Conservation (phyloP, 2,329 filamentous ascomycete genomes). For the Pyrenophora graminea region DNA sequence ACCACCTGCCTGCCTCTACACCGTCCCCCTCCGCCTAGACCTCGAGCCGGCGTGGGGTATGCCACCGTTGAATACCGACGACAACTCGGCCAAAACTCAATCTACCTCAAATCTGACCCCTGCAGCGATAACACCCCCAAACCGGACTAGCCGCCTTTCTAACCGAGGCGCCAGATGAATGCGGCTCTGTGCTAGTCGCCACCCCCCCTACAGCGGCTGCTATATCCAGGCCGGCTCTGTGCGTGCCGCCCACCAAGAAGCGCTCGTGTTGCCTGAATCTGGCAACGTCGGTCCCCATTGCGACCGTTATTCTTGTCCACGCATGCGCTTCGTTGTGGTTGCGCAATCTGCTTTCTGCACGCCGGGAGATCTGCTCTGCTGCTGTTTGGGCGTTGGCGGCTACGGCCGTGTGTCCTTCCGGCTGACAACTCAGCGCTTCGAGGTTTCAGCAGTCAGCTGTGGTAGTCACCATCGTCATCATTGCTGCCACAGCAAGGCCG, state of each 20-base stretch:
- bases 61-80: background rate
- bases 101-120: slow-evolving; percentile 17
- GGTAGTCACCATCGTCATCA: background rate
- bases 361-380: slow-evolving; percentile 8
- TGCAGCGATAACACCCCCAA: slow-evolving; percentile 1
- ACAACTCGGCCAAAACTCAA: background rate
- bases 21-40: slow-evolving; percentile 13
- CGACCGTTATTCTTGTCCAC: slow-evolving; percentile 15
- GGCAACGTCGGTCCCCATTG: slow-evolving; percentile 17
- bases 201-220: slow-evolving; percentile 25
- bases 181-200: slow-evolving; percentile 36
- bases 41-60: background rate
- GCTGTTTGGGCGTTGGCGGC: slow-evolving; percentile 17
- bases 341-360: slow-evolving; percentile 19
- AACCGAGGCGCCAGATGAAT: slow-evolving; percentile 33
- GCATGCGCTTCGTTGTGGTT: slow-evolving; percentile 22
- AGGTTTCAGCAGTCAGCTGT: slow-evolving; percentile 24
- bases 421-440: slow-evolving; percentile 23
- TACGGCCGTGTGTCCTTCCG: slow-evolving; percentile 11
- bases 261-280: slow-evolving; percentile 36
- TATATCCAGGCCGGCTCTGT: slow-evolving; percentile 25
- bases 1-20: slow-evolving; percentile 26
- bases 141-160: background rate
- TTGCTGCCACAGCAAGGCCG: slow-evolving; percentile 7
- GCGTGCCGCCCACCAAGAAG: slow-evolving; percentile 29